Base-by-base conservation (phyloP, 257 asterid genomes). In the Jaltomata sinuosa region DNA sequence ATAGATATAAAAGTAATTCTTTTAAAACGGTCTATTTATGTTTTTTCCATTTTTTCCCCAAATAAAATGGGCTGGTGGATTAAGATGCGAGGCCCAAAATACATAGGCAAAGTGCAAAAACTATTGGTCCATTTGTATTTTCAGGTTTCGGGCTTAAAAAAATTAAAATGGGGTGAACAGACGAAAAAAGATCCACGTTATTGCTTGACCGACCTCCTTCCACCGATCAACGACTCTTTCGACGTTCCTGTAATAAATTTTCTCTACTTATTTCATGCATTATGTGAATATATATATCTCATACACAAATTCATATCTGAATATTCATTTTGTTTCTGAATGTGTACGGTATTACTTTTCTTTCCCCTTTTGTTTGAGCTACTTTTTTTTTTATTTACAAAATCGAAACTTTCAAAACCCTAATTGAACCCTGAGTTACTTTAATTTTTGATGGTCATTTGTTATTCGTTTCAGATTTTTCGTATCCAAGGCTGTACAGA, bases 361-460 rank as follows among this genome's bases (percentile, higher is more conserved):
- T 74, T 31, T 21, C 4, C 54, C 40, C 84, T 49, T 79, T 61
- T 54, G 61, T 61, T 81, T 11, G 47, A 27, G 61, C 49, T 64
- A 45, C 8, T 69, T 54, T 11, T 16, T 29, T 68, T 21, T 4
- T 21, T 11, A 5, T n/a, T 40, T 12, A 72, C 12, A n/a, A 68
- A 83, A 69, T 84, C 54, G 67, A 61, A 69, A 52, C 61, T 55
- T 80, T 87, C 87, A 87, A 89, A 95, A 92, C 96, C 97, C 95
- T 91, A 91, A 93, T 88, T 90, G 93, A 91, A 91, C 92, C 90
- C 94, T 86, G 62, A 79, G 87, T 64, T 90, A 85, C 72, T 67
- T 68, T 84, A 89, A 74, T 87, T 84, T 61, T 82, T 87, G 8
- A 52, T 74, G 87, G 64, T 85, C 71, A 21, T 87, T 83, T 53